These are phyloP conservation scores for Phaeophleospora eucalypticola DNA, from an alignment of 2,329 filamentous ascomycete species.

Conservation along the genomic window DNA sequence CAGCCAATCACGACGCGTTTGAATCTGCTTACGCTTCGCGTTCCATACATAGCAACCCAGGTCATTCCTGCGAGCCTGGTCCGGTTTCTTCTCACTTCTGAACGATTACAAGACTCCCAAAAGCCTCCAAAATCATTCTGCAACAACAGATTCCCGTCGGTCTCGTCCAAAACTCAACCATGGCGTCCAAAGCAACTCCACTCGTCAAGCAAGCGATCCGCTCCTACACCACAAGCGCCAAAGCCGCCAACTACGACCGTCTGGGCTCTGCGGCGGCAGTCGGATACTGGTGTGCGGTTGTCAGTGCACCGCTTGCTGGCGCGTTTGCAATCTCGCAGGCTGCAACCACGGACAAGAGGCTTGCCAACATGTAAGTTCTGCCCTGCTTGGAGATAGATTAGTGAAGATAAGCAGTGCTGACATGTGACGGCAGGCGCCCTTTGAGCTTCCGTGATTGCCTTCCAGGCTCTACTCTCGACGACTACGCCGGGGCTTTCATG, in stretches of 20 bases:
- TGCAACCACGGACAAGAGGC: conserved; percentile 30
- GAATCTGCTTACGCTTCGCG: not conserved
- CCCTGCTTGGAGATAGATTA: not conserved
- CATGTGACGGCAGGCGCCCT: conserved; percentile 24
- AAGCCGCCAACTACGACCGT: conserved; percentile 21
- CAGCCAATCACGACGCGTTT: not conserved
- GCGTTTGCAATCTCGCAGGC: conserved; percentile 31
- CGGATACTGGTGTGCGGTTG: conserved; percentile 34
- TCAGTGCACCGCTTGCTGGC: conserved; percentile 33
- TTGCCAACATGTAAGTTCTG: conserved; percentile 21
- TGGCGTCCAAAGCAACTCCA: conserved; percentile 49
- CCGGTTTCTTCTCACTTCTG: not conserved
- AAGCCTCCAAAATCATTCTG: not conserved
- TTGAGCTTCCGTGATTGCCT: conserved; percentile 36
- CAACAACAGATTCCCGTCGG: no score
- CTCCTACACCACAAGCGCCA: conserved; percentile 23
- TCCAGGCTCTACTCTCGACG: conserved; percentile 31
- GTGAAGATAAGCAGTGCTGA: conserved; percentile 4
- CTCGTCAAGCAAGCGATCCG: conserved; percentile 25
- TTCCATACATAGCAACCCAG: not conserved
- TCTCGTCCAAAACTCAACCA: conserved; percentile 33
- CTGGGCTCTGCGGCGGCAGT: conserved; percentile 26
- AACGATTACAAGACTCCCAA: not conserved
- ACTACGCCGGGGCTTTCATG: conserved; percentile 30
- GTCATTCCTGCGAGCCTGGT: not conserved